Evolutionary conservation across 805 yeast genomes (phyloP), one percentile per base, ranked within the genome.

Genomic region (Myxozyma geophila): DNA sequence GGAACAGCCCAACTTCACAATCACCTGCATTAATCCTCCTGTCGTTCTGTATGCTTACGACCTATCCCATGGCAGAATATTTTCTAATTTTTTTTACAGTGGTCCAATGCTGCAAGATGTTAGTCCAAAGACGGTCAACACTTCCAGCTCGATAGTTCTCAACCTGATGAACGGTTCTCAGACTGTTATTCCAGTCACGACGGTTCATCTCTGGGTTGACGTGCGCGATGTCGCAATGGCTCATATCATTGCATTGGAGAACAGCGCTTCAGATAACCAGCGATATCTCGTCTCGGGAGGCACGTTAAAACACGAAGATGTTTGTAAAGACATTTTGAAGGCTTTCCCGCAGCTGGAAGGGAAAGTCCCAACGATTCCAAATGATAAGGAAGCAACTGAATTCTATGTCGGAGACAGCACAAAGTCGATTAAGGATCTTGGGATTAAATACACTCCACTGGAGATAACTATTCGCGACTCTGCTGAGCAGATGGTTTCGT

Each of bases 151-250:
- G 59, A 58, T 69, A 7, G 62, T 78, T 37, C 76, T 76, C 72
- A 62, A 51, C 17, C 53, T 74, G 59, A 44, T 75, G 70, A 69
- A 79, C 67, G 61, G 73, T 68, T 63, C 70, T 52, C 37, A 64
- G 71, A 19, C 39, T 23, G 54, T 47, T 2, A 28, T 58, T 15
- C 67, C 69, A 8, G 44, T 37, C 54, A 55, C 55, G 69, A 71
- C 54, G 46, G 60, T 19, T n/a, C 72, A 59, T 68, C 69, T 67
- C 9, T 78, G 71, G 50, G 77, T 82, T 35, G 88, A 86, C 73
- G 89, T 86, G 2, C 79, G 88, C 70, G 89, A 87, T 70, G 87
- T 83, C 44, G 88, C 89, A 9, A 72, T 71, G 61, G 84, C 87
- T 7, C 90, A 87, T 70, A 67, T 84, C 8, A 67, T 72, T 15